Conservation (phyloP, 1,284 basidiomycete species). For the Cutaneotrichosporon sp. region DNA sequence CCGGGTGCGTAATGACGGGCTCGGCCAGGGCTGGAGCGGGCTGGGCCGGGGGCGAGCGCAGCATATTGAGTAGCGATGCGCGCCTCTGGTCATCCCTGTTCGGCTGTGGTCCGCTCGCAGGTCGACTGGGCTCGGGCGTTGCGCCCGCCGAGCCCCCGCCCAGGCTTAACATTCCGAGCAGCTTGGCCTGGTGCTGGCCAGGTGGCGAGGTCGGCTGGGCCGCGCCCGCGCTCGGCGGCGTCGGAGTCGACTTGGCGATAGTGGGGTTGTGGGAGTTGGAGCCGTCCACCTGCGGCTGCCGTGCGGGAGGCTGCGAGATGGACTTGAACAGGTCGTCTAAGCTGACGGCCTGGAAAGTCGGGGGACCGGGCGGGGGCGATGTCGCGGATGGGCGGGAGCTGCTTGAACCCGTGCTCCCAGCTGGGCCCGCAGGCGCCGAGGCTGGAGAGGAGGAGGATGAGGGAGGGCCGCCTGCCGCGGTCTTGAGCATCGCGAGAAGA, state of each 20-base stretch:
- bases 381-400: slow-evolving; percentile 10
- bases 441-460: neutral
- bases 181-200: slow-evolving; percentile 16
- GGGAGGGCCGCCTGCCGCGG: slow-evolving; percentile 14
- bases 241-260: neutral
- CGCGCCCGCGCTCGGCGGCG: neutral
- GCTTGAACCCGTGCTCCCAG: neutral
- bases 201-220: neutral
- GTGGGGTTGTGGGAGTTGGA: too few relatives aligned
- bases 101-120: slow-evolving; percentile 7
- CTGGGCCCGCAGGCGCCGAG: slow-evolving; percentile 1
- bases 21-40: slow-evolving; percentile 1
- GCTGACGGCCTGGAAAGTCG: slow-evolving; percentile 28
- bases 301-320: slow-evolving; percentile 13
- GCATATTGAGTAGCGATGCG: slow-evolving; percentile 12
- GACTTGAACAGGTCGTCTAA: slow-evolving; percentile 39
- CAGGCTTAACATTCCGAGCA: slow-evolving; percentile 18
- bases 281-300: too few relatives aligned
- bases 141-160: slow-evolving; percentile 3
- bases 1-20: slow-evolving; percentile 14
- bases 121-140: slow-evolving; percentile 7
- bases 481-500: slow-evolving; percentile 40
- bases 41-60: neutral
- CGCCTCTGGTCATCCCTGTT: slow-evolving; percentile 4
- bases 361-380: slow-evolving; percentile 25